A percentile compares a stretch with the other conserved stretches of the same genome.
Conservation (phyloP, 148 eudicot species). For the Silene conica region DNA sequence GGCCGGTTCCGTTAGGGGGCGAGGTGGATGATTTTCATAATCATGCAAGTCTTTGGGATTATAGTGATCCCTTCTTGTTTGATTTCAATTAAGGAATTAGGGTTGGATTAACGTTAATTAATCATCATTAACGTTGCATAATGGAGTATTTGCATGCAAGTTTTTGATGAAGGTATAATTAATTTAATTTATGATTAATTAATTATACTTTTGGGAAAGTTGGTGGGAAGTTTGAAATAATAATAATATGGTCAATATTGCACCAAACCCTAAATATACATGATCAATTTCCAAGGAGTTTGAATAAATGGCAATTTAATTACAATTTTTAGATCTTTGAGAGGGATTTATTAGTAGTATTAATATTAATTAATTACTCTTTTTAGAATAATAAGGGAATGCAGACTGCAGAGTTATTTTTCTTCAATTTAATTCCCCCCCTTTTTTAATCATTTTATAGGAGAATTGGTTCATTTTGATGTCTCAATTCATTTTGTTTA, state of each 20-base stretch:
- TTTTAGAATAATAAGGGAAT: not conserved
- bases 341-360: not conserved
- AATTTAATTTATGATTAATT: not conserved
- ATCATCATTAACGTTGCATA: not conserved
- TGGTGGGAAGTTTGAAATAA: not conserved
- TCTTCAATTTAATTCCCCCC: not conserved
- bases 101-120: not conserved
- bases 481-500: not conserved
- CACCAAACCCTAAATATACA: conserved; percentile 14
- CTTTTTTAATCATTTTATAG: not conserved
- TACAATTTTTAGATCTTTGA: conserved; percentile 8
- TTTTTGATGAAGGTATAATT: not conserved
- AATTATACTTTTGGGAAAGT: not conserved
- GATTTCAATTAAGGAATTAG: conserved; percentile 33
- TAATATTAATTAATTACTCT: not conserved
- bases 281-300: conserved; percentile 13
- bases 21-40: conserved; percentile 48
- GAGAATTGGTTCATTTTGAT: not conserved
- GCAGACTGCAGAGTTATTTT: not conserved
- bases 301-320: conserved; percentile 9
- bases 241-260: conserved; percentile 6
- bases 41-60: conserved; percentile 59
- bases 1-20: conserved; percentile 19
- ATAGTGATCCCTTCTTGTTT: conserved; percentile 59
- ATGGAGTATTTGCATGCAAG: conserved; percentile 20